A percentile compares a stretch with the other conserved stretches of the same genome.
Conservation (phyloP, 2,329 filamentous ascomycete genomes). For the Fusarium metavorans region DNA sequence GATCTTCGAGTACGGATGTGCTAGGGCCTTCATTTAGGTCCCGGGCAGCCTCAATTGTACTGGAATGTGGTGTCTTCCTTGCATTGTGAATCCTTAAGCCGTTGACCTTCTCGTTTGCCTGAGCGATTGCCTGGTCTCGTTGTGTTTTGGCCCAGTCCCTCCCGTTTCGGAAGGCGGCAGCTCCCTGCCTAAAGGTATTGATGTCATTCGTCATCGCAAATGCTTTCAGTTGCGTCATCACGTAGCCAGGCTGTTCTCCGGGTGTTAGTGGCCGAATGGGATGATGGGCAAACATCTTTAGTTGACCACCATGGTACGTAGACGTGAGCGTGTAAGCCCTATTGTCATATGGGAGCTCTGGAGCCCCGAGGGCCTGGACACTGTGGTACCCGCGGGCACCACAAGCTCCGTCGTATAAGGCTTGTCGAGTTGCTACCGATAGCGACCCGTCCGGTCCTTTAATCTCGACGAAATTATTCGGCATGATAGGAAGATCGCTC, state of each 20-base stretch:
- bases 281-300: constrained; percentile 54
- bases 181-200: constrained; percentile 51
- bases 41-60: background rate
- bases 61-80: background rate
- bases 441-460: constrained; percentile 46
- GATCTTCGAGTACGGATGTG: background rate
- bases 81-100: background rate
- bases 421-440: constrained; percentile 49
- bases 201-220: constrained; percentile 45
- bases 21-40: background rate
- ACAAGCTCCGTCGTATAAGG: constrained; percentile 51
- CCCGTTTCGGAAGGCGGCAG: constrained; percentile 54
- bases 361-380: constrained; percentile 48
- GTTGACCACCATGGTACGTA: constrained; percentile 51
- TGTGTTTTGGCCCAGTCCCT: constrained; percentile 54
- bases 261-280: constrained; percentile 43
- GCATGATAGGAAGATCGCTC: constrained; percentile 31
- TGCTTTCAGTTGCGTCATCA: constrained; percentile 52
- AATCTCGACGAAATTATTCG: constrained; percentile 9
- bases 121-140: constrained; percentile 50
- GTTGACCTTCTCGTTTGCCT: constrained; percentile 43
- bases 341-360: constrained; percentile 49
- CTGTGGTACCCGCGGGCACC: constrained; percentile 50
- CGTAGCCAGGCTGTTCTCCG: constrained; percentile 49
- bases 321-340: constrained; percentile 54